Evolutionary conservation across 306 rosid species (phyloP), one percentile per base, ranked within the genome.

Genomic region (Cucurbita maxima): DNA sequence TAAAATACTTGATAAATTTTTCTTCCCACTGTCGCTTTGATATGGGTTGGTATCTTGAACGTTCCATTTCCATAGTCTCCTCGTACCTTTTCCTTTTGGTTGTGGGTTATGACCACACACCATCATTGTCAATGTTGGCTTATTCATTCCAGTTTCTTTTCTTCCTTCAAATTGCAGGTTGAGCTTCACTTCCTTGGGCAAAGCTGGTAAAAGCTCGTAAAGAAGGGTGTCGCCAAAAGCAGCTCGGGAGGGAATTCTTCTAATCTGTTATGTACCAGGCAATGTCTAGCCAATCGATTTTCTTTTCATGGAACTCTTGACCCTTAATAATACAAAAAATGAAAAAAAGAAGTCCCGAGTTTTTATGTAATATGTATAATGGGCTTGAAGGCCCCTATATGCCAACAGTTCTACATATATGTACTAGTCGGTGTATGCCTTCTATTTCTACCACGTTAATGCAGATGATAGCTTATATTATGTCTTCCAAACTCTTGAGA

Each of bases 131-230:
- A 53, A 36, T 72, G 16, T n/a, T 37, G 62, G 18, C n/a, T 37
- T n/a, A 56, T 55, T 55, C 44, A 41, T 54, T 56, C 16, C 25
- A 15, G 41, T 79, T 64, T 67, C 52, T n/a, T 25, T 47, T 43
- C 56, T 73, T 55, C 20, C 48, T 62, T 38, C 20, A n/a, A 19
- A 58, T 75, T 82, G 77, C 90, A 94, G 99, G 95, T 74, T 94
- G 79, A 91, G 82, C 81, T 86, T 94, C 82, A 91, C 96, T 69
- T 89, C 99, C 51, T 64, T 94, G 79, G 88, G 84, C 50, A 91
- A 86, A 85, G 86, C 88, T 48, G 88, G 87, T 63, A 84, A 85
- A 77, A 79, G 92, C 83, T 83, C 88, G 37, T 87, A 75, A 67
- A 64, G 58, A 67, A 64, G 58, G 63, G 69, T 45, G 10, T 47